A percentile compares a stretch with the other conserved stretches of the same genome.
Evolutionary conservation across 2,329 filamentous ascomycete species (phyloP).

Genomic region (Laburnicola sp.): DNA sequence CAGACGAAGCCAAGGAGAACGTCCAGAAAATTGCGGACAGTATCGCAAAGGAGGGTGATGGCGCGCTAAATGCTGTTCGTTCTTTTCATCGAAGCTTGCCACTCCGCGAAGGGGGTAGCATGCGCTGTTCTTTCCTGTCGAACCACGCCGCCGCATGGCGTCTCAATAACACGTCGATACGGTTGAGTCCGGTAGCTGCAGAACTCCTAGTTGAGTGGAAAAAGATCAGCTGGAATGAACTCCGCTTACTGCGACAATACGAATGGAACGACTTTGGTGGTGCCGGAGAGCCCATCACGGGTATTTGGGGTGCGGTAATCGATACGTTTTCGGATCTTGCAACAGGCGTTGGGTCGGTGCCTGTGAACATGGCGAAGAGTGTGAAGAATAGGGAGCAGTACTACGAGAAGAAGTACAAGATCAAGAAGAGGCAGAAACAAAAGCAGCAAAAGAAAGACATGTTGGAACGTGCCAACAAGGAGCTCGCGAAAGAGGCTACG

Average conservation of each 20-base stretch:
- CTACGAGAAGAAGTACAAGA: constrained; percentile 51
- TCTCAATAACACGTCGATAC: constrained; percentile 62
- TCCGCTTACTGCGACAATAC: constrained; percentile 66
- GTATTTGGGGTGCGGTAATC: constrained; percentile 64
- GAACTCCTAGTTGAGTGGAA: constrained; percentile 65
- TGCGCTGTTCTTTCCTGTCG: constrained; percentile 68
- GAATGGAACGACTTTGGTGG: constrained; percentile 81
- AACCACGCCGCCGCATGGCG: constrained; percentile 69
- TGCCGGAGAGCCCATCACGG: constrained; percentile 72
- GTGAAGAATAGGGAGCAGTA: constrained; percentile 59
- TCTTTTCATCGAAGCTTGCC: constrained; percentile 66
- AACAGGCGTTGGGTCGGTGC: constrained; percentile 66
- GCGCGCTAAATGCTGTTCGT: constrained; percentile 68
- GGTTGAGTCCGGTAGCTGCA: constrained; percentile 66
- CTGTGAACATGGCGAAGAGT: constrained; percentile 62
- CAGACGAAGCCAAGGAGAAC: constrained; percentile 61
- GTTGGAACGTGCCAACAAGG: constrained; percentile 23
- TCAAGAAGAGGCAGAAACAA: constrained; percentile 35
- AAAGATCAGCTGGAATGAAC: constrained; percentile 64
- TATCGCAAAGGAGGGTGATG: constrained; percentile 66
- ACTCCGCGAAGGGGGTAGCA: constrained; percentile 48
- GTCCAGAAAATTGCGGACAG: constrained; percentile 62
- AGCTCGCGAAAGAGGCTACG: constrained; percentile 1
- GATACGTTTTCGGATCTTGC: constrained; percentile 62
- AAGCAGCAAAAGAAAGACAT: constrained; percentile 29